Percentiles rank a stretch among this genome's conserved stretches.
These are phyloP conservation scores for Geotrichum bryndzae DNA, from an alignment of 1,139 yeast genomes.

Conservation along the genomic window DNA sequence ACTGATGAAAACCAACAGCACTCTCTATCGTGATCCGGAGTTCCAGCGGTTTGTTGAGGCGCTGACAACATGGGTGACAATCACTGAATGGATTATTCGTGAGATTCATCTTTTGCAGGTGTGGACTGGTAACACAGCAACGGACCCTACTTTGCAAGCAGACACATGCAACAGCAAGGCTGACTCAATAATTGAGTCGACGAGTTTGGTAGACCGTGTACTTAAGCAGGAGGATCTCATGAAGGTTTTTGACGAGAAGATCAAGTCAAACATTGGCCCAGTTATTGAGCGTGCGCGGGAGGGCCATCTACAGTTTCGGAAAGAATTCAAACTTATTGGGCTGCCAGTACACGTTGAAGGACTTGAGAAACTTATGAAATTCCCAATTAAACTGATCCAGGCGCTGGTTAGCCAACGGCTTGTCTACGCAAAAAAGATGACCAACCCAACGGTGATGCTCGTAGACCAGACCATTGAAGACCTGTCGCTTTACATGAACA, in stretches of 20 bases:
- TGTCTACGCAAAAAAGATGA: conserved; percentile 68
- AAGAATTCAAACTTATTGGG: conserved; percentile 59
- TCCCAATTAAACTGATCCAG: conserved; percentile 75
- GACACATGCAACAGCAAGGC: conserved; percentile 17
- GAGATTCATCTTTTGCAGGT: conserved; percentile 51
- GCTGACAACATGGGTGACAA: conserved; percentile 75
- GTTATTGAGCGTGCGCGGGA: conserved; percentile 75
- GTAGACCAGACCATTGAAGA: conserved; percentile 91
- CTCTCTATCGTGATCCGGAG: conserved; percentile 57
- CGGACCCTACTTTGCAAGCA: conserved; percentile 46
- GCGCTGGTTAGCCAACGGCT: conserved; percentile 75
- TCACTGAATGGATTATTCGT: conserved; percentile 60
- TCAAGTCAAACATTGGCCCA: conserved; percentile 55
- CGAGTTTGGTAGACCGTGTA: conserved; percentile 65
- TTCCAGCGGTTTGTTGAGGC: conserved; percentile 69
- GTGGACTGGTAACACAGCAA: conserved; percentile 79
- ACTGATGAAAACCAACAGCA: conserved; percentile 75
- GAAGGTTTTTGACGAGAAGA: conserved; percentile 50
- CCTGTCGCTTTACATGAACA: conserved; percentile 65
- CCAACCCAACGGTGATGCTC: conserved; percentile 89
- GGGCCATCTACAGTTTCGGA: conserved; percentile 59
- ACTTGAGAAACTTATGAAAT: conserved; percentile 58
- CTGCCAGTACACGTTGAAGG: conserved; percentile 70
- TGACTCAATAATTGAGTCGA: conserved; percentile 15
- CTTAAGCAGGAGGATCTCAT: conserved; percentile 77